These are phyloP conservation scores for Colletotrichum magnum DNA, from an alignment of 2,329 filamentous ascomycete genomes.

Conservation along the genomic window DNA sequence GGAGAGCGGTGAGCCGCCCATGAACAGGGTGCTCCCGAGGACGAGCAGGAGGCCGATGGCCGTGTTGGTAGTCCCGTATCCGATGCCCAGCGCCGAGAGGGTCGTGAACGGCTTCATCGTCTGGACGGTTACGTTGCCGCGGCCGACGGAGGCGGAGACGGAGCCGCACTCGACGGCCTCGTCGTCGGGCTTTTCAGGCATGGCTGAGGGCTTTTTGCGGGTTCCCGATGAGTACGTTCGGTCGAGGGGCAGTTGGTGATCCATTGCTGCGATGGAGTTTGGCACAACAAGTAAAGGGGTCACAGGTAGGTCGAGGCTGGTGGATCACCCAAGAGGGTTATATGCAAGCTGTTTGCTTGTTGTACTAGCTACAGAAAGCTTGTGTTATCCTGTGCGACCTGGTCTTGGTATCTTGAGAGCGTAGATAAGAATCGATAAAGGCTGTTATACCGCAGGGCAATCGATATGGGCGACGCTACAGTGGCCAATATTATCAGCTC, in stretches of 20 bases:
- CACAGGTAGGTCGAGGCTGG: no score
- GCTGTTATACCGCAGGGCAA: no score
- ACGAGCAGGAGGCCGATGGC: constrained; percentile 44
- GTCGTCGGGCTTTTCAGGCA: constrained; percentile 2
- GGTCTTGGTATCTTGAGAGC: background rate
- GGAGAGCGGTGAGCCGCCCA: constrained; percentile 45
- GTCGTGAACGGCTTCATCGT: constrained; percentile 51
- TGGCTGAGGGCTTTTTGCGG: background rate
- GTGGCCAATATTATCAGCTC: constrained; percentile 7
- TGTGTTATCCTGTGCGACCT: no score
- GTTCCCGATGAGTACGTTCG: constrained; percentile 5
- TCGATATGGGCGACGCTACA: background rate
- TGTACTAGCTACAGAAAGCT: no score
- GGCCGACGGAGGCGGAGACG: constrained; percentile 35
- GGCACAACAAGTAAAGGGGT: background rate
- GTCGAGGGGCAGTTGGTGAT: background rate
- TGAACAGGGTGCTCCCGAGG: constrained; percentile 43
- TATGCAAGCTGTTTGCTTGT: no score
- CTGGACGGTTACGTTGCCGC: constrained; percentile 43
- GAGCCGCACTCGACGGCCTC: constrained; percentile 4
- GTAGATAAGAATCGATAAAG: no score
- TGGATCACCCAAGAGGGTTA: no score
- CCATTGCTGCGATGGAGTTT: background rate
- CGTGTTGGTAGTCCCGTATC: constrained; percentile 47
- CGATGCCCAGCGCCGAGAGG: constrained; percentile 46